Conservation (phyloP, 2,329 filamentous ascomycete species). For the Didymella sp. region DNA sequence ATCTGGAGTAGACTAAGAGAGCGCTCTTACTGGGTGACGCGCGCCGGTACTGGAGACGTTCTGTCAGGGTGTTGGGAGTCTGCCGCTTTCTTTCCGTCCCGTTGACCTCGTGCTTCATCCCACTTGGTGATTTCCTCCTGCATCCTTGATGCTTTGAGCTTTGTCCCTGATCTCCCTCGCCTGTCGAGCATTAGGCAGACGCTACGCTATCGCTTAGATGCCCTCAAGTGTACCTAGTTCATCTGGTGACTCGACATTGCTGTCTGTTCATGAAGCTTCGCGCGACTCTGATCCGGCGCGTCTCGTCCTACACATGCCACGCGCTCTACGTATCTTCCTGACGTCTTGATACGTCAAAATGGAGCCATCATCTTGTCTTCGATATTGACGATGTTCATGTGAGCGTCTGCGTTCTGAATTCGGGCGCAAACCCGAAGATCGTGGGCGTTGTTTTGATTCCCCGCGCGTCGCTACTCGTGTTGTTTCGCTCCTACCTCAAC, state of each 20-base stretch:
- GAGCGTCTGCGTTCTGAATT: not conserved
- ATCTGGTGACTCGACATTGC: not conserved
- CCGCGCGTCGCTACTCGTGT: conserved; percentile 17
- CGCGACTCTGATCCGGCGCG: conserved; percentile 1
- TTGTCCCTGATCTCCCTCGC: conserved; percentile 8
- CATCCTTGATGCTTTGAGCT: conserved; percentile 8
- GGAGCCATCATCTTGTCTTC: not conserved
- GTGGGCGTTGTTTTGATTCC: conserved; percentile 14
- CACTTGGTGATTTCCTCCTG: conserved; percentile 12
- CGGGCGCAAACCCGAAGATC: not conserved
- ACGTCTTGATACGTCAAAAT: not conserved
- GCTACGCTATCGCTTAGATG: conserved; percentile 5
- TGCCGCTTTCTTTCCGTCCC: conserved; percentile 29
- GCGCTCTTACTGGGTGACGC: conserved; percentile 32
- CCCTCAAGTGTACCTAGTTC: not conserved
- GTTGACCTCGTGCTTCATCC: conserved; percentile 24
- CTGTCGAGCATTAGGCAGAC: conserved; percentile 12
- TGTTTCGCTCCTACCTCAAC: conserved; percentile 12
- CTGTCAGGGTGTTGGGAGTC: conserved; percentile 33
- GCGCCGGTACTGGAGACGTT: conserved; percentile 22
- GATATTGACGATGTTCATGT: not conserved
- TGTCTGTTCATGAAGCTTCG: conserved; percentile 6
- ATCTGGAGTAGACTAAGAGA: conserved; percentile 28
- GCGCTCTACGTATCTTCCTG: not conserved
- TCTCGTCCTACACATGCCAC: not conserved